Conservation (phyloP, 2,329 filamentous ascomycete species). For the Sporothrix phasma region DNA sequence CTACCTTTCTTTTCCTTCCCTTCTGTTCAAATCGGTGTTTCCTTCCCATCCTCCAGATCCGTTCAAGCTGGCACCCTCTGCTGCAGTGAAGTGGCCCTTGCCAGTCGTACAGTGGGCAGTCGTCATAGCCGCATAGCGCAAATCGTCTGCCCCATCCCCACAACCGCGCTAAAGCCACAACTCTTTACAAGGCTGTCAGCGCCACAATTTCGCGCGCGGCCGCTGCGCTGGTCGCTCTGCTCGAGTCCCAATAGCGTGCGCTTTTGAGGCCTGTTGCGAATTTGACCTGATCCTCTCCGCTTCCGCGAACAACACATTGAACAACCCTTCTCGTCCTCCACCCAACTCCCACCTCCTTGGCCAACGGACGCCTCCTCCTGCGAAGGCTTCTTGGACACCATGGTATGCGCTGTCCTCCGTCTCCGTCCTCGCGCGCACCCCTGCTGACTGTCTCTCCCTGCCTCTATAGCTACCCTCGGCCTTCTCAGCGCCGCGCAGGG, state of each 20-base stretch:
- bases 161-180: constrained; percentile 9
- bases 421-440: background rate
- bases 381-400: constrained; percentile 13
- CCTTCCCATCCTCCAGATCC: too few species aligned
- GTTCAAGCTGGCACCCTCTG: too few species aligned
- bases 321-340: background rate
- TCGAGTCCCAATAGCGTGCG: background rate
- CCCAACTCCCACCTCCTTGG: background rate
- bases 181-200: constrained; percentile 12
- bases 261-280: background rate
- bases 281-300: background rate
- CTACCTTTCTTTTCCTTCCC: too few species aligned
- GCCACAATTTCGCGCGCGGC: constrained; percentile 1
- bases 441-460: constrained; percentile 21
- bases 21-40: too few species aligned
- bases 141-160: background rate
- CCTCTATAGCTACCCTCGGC: constrained; percentile 64
- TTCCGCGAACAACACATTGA: background rate
- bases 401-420: background rate
- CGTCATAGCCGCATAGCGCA: background rate
- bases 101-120: background rate
- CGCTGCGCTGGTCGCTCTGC: background rate
- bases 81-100: too few species aligned
- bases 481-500: constrained; percentile 92
- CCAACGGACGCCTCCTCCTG: constrained; percentile 11